Evolutionary conservation across 2,329 filamentous ascomycete genomes (phyloP).

Genomic region (Aureobasidium vineae): DNA sequence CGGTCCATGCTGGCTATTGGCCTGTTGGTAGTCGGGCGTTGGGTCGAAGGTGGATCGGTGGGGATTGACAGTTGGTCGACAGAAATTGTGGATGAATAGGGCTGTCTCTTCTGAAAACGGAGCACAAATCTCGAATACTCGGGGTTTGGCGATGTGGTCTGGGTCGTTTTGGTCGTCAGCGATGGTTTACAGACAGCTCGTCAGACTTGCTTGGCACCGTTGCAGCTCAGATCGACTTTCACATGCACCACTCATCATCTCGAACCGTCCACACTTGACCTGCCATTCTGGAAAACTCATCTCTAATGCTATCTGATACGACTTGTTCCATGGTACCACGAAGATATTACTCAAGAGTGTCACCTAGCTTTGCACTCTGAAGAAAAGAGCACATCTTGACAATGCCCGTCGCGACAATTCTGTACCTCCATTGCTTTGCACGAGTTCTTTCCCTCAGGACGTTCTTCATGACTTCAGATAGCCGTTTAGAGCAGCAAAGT

Average conservation of each 20-base stretch:
- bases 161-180: background rate
- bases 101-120: background rate
- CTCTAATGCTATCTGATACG: background rate
- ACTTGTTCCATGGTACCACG: background rate
- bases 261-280: background rate
- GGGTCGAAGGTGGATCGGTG: background rate
- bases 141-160: background rate
- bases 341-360: background rate
- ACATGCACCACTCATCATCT: conserved; percentile 8
- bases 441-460: no score
- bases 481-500: background rate
- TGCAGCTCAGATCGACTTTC: background rate
- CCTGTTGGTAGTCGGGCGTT: background rate
- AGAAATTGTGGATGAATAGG: background rate
- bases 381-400: background rate
- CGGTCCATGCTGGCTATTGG: conserved; percentile 56
- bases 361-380: no score
- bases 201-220: conserved; percentile 15
- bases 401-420: background rate
- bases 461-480: background rate
- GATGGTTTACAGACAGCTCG: conserved; percentile 2
- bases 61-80: background rate
- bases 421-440: background rate
- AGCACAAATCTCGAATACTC: background rate
- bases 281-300: background rate